Percentiles rank a stretch among this genome's conserved stretches.
Conservation (phyloP, 768 basidiomycete species). For the Amanita thiersii region DNA sequence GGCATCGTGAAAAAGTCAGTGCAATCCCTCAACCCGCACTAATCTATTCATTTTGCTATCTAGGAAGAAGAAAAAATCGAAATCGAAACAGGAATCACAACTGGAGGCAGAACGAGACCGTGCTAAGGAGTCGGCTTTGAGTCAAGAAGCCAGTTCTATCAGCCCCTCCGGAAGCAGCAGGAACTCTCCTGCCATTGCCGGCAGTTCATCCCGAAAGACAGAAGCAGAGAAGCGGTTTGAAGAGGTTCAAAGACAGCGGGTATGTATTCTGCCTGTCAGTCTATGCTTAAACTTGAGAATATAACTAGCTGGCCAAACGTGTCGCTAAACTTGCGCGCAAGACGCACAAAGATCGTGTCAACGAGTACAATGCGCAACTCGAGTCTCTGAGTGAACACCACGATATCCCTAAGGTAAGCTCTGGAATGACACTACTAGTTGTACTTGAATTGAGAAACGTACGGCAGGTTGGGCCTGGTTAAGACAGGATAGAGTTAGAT, state of each 20-base stretch:
- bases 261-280: constrained; percentile 26
- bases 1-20: constrained; percentile 78
- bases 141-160: constrained; percentile 37
- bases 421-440: constrained; percentile 3
- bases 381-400: constrained; percentile 89
- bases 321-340: constrained; percentile 73
- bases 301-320: constrained; percentile 55
- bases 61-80: constrained; percentile 86
- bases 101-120: constrained; percentile 39
- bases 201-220: constrained; percentile 56
- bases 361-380: constrained; percentile 81
- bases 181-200: constrained; percentile 50
- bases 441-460: constrained; percentile 11
- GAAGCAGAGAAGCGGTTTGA: constrained; percentile 87
- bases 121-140: constrained; percentile 41
- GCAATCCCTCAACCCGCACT: constrained; percentile 9
- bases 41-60: constrained; percentile 9
- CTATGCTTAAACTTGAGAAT: not conserved
- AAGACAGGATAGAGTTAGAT: constrained; percentile 23
- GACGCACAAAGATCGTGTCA: constrained; percentile 91
- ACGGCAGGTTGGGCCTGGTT: constrained; percentile 78
- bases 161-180: constrained; percentile 48
- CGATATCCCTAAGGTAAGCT: constrained; percentile 80
- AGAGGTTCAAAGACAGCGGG: constrained; percentile 75
- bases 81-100: constrained; percentile 41